Evolutionary conservation across 805 yeast genomes (phyloP), one percentile per base, ranked within the genome.

Genomic region (Wickerhamiella azymoides): DNA sequence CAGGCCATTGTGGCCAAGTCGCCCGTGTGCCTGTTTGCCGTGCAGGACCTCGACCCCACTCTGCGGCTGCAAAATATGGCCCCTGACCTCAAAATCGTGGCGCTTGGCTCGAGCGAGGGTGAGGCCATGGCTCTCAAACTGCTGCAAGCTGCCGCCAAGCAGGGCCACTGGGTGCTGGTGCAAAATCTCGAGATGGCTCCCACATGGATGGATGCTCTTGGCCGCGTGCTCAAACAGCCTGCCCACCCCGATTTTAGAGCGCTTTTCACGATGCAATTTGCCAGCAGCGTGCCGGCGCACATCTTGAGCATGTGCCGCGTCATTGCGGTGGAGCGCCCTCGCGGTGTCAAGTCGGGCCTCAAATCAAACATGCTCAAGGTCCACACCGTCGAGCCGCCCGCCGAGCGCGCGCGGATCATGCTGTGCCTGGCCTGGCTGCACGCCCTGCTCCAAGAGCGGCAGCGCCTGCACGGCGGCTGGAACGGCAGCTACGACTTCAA

Each of bases 181-280:
- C 94, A 89, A 57, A 88, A 88, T 56, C 65, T 84, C 10, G 95
- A 89, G 49, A 71, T 81, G 69, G 75, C 92, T 0, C 64, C 72
- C 1, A 59, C 57, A 2, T 80, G 94, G 85, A 62, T 83, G 24
- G 73, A 70, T 11, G 9, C 18, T 2, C 17, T 41, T 21, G 32
- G 13, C 5, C 32, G 13, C 13, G 56, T 65, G 9, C 60, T 83
- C 16, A 78, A 70, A 42, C 74, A 70, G 52, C 47, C 50, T 1
- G 52, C 59, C 0, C 57, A 63, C 4, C 42, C 56, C 0, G 57
- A 58, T 1, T 78, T 80, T 61, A 71, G 73, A 43, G 47, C 88
- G 26, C 76, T 85, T 50, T 63, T 84, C 57, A 82, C 94, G 0
- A 74, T 84, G 55, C 71, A 69, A 41, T 56, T 74, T 7, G 55